Conservation (phyloP, 1,284 basidiomycete genomes). For the Cerioporus squamosus region DNA sequence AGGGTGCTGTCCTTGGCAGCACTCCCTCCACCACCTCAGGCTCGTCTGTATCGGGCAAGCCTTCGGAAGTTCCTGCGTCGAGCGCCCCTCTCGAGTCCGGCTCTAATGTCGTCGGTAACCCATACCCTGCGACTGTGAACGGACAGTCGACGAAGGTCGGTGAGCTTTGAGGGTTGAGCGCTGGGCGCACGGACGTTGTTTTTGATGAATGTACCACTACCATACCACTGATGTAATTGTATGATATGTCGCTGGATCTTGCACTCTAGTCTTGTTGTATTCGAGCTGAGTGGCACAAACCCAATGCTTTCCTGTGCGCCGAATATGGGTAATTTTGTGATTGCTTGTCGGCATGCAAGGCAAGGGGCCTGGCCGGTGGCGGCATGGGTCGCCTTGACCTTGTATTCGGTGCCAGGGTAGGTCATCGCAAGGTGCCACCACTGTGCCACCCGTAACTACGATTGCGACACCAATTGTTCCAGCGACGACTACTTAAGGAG, state of each 20-base stretch:
- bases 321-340: too few species aligned
- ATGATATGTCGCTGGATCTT: too few species aligned
- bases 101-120: slow-evolving; percentile 38
- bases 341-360: too few species aligned
- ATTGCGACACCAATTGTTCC: not conserved
- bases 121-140: slow-evolving; percentile 38
- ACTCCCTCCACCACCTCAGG: not conserved
- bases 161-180: slow-evolving; percentile 15
- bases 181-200: not conserved
- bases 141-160: slow-evolving; percentile 28
- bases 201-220: not conserved
- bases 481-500: not conserved
- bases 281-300: too few species aligned
- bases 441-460: not conserved
- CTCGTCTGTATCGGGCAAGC: slow-evolving; percentile 21
- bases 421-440: too few species aligned
- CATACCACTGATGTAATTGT: too few species aligned
- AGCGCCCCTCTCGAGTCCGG: slow-evolving; percentile 50
- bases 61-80: slow-evolving; percentile 41
- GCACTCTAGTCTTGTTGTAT: too few species aligned
- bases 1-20: slow-evolving; percentile 27
- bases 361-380: too few species aligned
- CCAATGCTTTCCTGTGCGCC: too few species aligned
- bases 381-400: too few species aligned
- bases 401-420: too few species aligned